Evolutionary conservation across 2,329 filamentous ascomycete genomes (phyloP), one percentile per base, ranked within the genome.

Genomic region (Endocalyx cinctus): DNA sequence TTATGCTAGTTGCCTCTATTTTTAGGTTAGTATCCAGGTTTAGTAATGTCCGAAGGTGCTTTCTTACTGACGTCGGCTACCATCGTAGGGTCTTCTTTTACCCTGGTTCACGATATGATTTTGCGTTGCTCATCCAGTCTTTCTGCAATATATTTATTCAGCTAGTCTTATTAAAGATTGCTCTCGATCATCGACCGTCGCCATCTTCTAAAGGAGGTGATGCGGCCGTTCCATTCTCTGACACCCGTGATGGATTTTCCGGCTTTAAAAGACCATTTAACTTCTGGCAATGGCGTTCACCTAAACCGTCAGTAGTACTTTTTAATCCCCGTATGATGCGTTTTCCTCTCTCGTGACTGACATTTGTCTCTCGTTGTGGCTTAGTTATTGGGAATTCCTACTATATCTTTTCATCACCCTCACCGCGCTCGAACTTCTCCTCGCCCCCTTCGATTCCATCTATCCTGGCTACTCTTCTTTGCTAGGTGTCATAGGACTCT

Each of bases 261-360:
- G 59, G 57, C 37, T 60, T 60, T 27, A 68, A 66, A 40, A 68
- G 85, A 16, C 85, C 85, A 1, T 89, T 80, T 54, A 74, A 79
- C 50, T 90, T 90, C 57, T 90, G 86, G 86, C 84, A 86, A 59
- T 90, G 86, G 86, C 72, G 78, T 36, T 77, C 75, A 14, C 70
- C 79, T 5, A 79, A 79, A 48, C 83, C 84, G 64, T 82, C 56
- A 39, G 74, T 67, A n/a, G n/a, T n/a, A n/a, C n/a, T n/a, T n/a
- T n/a, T n/a, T n/a, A n/a, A n/a, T n/a, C n/a, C n/a, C n/a, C n/a
- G n/a, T n/a, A n/a, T n/a, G n/a, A n/a, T n/a, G n/a, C n/a, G 22
- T 15, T 18, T 14, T 26, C 17, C 10, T 16, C 27, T 14, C 8
- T 17, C 26, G 10, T 26, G 17, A 33, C 15, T 13, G 26, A 16